Evolutionary conservation across 1,284 basidiomycete genomes (phyloP), one percentile per base, ranked within the genome.

Genomic region (Microbotryum saponariae): DNA sequence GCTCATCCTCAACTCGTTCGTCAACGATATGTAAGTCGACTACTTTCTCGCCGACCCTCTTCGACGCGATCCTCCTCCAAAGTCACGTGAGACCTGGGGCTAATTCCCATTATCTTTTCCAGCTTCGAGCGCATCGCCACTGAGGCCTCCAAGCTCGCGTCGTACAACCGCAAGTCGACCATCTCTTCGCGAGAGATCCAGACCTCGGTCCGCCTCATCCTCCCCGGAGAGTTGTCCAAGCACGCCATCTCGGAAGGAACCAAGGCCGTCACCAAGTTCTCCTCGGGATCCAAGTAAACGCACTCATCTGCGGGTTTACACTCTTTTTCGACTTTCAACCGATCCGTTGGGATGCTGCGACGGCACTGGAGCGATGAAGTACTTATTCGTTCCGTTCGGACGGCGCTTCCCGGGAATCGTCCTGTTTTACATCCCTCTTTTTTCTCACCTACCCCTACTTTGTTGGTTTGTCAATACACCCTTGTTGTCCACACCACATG

Each of bases 151-250:
- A 90, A 91, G 80, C 87, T 94, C 69, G 89, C 90, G 46, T 82
- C 86, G 6, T 92, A 93, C 82, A 91, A 89, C 66, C 91, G 91
- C 82, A 91, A 91, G 79, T 91, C 89, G 16, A 94, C 90, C 58
- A 92, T 93, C 78, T 91, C 90, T 59, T 91, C 89, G 54, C 88
- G 90, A 63, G 90, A 93, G 78, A 92, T 93, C 73, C 90, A 92
- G 78, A 93, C 91, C 54, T 83, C 88, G 58, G 89, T 92, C 55
- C 87, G 90, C 66, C 83, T 94, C 51, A 92, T 94, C 77, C 85
- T 94, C 4, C 90, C 90, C 71, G 85, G 84, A 75, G 85, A 87
- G 77, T 79, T 87, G 60, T 84, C 84, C 71, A 88, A 88, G 82
- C 86, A 88, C 78, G 86, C 86, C 73, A 87, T 89, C 78, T 87